Base-by-base conservation (phyloP, 768 basidiomycete genomes). In the Trametes cinnabarina region DNA sequence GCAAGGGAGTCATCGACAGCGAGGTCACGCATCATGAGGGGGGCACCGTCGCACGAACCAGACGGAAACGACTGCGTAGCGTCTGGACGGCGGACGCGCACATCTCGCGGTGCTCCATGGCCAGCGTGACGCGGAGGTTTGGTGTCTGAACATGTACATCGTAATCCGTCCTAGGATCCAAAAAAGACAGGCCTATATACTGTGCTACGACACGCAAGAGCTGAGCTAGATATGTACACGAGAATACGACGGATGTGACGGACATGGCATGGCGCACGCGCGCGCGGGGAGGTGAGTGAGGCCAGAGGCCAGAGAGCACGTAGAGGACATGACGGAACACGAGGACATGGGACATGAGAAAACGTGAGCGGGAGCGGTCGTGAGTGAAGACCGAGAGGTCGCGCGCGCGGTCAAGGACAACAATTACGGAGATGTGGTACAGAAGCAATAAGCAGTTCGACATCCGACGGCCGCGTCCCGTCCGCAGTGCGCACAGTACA, bases 71-170 rank as follows among this genome's bases (percentile, higher is more conserved):
- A n/a, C n/a, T n/a, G n/a, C n/a, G n/a, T n/a, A n/a, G n/a, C n/a
- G n/a, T n/a, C n/a, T n/a, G n/a, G n/a, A n/a, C n/a, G 30, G 7
- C 12, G 30, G 30, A 14, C 15, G 15, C 15, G 5, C 35, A 40
- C 47, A 17, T 40, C 26, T 10, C 26, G 30, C 28, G 7, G 35
- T 30, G 15, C 2, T 32, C 30, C 30, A 37, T 37, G n/a, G n/a
- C n/a, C n/a, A n/a, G n/a, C n/a, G n/a, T n/a, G n/a, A n/a, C n/a
- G n/a, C n/a, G n/a, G n/a, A n/a, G n/a, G n/a, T n/a, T n/a, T n/a
- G n/a, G n/a, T n/a, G n/a, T n/a, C n/a, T n/a, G n/a, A 28, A 47
- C 57, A 61, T 61, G 55, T 61, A 61, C 55, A 53, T 53, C 55
- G 53, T 51, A 44, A 55, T 47, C 55, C 49, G 25, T n/a, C n/a